Base-by-base conservation (phyloP, 2,329 filamentous ascomycete species). In the Fusarium annulatum region DNA sequence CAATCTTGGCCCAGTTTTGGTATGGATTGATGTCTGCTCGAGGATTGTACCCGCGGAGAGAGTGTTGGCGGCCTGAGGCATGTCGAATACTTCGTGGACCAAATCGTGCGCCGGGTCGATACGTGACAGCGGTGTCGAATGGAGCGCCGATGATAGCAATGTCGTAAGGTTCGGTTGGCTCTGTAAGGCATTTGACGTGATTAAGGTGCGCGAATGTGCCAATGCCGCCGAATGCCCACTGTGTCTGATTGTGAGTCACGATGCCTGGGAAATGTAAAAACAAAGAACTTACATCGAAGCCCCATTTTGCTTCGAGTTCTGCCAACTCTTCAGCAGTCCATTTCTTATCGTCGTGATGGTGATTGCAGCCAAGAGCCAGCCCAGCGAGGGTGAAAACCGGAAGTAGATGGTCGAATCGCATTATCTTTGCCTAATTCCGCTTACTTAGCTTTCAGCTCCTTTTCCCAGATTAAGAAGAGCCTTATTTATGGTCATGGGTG, bases 11-110 rank as follows among this genome's bases (percentile, higher is more conserved):
- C 89, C 94, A 96, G 77, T 89, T 92, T 80, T 92, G 73, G 83
- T 96, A 97, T 0, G 95, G 94, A 81, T 97, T 97, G 73, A 97
- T 88, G 41, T 88, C 88, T 2, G 94, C 94, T 26, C 94, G 90
- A 2, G 92, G 89, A 82, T 97, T 97, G 87, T 93, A 85, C 78
- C 92, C 92, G 41, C 94, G 90, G 80, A 93, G 93, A 2, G 91
- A 88, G 19, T 92, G 94, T 83, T 97, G 95, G 21, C 95, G 91
- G 8, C 91, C 88, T 34, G 94, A 96, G 38, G 94, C 95, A 34
- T 93, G 91, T 55, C 95, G 92, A 78, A 97, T 97, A 36, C 94
- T 93, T 46, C 94, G 90, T 34, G 95, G 95, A 0, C 95, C 95
- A 79, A 97, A 97, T 10, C 95, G 90, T 14, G 93, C 92, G 30